A percentile compares a stretch with the other conserved stretches of the same genome.
phyloP scores from a whole-genome alignment of 2,329 filamentous ascomycete species.

The Epichloe sylvatica region DNA sequence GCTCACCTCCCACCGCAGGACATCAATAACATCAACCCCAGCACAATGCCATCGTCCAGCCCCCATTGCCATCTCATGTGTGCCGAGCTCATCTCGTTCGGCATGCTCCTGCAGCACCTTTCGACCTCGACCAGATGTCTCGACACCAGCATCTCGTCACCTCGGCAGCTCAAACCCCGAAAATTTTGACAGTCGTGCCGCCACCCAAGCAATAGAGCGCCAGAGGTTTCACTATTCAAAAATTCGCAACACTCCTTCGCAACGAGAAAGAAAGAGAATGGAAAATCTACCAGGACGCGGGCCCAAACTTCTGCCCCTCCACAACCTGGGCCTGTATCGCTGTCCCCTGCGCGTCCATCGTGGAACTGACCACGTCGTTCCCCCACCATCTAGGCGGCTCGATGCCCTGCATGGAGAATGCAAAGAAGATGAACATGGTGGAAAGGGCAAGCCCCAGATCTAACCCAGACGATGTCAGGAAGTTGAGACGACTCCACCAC shows the following conservation, averaged over 20 bases:
- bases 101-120: conserved; percentile 21
- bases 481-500: conserved; percentile 66
- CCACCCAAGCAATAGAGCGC: background rate
- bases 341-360: conserved; percentile 46
- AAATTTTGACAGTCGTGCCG: background rate
- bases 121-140: conserved; percentile 15
- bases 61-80: conserved; percentile 18
- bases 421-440: conserved; percentile 57
- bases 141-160: background rate
- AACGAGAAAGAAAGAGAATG: background rate
- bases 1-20: background rate
- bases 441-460: conserved; percentile 54
- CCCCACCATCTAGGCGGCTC: conserved; percentile 57
- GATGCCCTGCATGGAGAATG: conserved; percentile 49
- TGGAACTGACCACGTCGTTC: conserved; percentile 42
- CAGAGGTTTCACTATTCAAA: background rate
- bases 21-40: background rate
- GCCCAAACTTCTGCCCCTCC: conserved; percentile 48
- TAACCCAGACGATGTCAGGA: conserved; percentile 54
- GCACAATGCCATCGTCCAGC: conserved; percentile 1
- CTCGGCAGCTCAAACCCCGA: background rate
- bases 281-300: conserved; percentile 31
- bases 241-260: no score
- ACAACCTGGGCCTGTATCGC: conserved; percentile 42
- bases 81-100: conserved; percentile 23